A percentile compares a stretch with the other conserved stretches of the same genome.
These are phyloP conservation scores for Paecilomyces dactylethromorphus DNA, from an alignment of 2,329 filamentous ascomycete genomes.

Conservation along the genomic window DNA sequence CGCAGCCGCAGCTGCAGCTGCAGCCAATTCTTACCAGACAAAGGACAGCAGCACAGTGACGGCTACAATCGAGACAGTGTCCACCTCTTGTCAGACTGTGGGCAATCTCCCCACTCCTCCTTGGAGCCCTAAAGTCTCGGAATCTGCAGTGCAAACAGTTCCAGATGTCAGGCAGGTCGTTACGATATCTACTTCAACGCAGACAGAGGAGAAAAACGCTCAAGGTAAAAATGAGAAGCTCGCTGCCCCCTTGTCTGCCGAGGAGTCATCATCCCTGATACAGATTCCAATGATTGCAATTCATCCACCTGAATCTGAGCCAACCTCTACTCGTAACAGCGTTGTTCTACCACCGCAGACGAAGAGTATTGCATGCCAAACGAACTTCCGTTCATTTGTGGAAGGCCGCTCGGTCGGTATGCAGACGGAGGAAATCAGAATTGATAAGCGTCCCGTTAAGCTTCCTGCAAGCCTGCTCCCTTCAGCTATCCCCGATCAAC, in stretches of 20 bases:
- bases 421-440: constrained; percentile 86
- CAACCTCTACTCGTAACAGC: constrained; percentile 68
- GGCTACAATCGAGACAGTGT: constrained; percentile 29
- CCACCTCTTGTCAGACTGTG: constrained; percentile 37
- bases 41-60: constrained; percentile 27
- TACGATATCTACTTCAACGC: constrained; percentile 16
- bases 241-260: constrained; percentile 7
- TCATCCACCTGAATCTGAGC: constrained; percentile 77
- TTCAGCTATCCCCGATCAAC: constrained; percentile 60
- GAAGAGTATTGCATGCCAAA: constrained; percentile 79
- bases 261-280: constrained; percentile 13
- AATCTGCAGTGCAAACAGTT: constrained; percentile 5
- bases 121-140: constrained; percentile 24
- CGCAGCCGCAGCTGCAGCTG: neutral
- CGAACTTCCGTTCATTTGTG: constrained; percentile 47
- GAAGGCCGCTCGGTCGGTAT: constrained; percentile 52
- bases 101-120: constrained; percentile 30
- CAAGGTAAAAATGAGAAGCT: constrained; percentile 10
- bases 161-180: neutral
- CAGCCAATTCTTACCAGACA: constrained; percentile 9
- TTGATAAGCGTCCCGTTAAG: constrained; percentile 69
- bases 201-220: constrained; percentile 24
- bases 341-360: constrained; percentile 71
- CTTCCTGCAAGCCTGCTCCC: constrained; percentile 74
- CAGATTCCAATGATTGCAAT: constrained; percentile 84